Evolutionary conservation across 2,329 filamentous ascomycete species (phyloP).

Genomic region (Alternaria burnsii): DNA sequence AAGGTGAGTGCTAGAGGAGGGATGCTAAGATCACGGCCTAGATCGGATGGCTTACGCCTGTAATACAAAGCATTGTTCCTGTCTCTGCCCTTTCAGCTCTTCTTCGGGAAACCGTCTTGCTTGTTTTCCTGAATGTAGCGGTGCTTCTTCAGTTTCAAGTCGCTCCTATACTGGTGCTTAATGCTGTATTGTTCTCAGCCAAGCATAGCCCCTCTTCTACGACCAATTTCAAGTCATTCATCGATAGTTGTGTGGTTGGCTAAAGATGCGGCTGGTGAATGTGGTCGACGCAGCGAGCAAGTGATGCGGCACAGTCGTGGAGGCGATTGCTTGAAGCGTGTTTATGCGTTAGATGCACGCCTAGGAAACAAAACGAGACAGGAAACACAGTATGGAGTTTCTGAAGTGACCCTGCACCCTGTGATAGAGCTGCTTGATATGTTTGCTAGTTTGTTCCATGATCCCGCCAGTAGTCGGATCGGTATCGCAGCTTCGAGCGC

Average conservation of each 20-base stretch:
- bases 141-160: neutral
- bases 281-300: neutral
- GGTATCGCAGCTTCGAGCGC: neutral
- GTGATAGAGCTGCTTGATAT: neutral
- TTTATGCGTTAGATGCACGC: conserved; percentile 8
- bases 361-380: neutral
- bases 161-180: neutral
- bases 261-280: neutral
- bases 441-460: neutral
- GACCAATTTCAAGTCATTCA: neutral
- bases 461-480: neutral
- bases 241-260: neutral
- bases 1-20: neutral
- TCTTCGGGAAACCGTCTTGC: neutral
- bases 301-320: conserved; percentile 2
- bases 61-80: neutral
- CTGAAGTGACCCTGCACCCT: neutral
- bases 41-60: neutral
- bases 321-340: conserved; percentile 4
- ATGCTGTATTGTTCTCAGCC: neutral
- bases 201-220: neutral
- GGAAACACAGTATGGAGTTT: neutral
- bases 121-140: neutral
- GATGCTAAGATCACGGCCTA: neutral
- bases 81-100: too few relatives aligned